Evolutionary conservation across 441 rosid species (phyloP), one percentile per base, ranked within the genome.

Genomic region (Theobroma grandiflorum): DNA sequence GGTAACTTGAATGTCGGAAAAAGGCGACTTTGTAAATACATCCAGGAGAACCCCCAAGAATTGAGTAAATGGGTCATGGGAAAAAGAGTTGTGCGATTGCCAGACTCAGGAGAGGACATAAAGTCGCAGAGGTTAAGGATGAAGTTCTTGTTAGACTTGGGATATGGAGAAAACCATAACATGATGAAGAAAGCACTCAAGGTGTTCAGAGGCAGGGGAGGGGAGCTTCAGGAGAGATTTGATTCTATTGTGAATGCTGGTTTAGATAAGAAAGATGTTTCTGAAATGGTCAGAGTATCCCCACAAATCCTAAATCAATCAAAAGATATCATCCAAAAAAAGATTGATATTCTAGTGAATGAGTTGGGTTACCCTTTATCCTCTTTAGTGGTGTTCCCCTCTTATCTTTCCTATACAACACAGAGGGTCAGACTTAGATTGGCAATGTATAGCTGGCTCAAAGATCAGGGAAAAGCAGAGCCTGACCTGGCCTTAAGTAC

Each of bases 361-460:
- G 87, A 84, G 62, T 52, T 93, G 80, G 90, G 94, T 22, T 88
- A 82, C 79, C 92, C 97, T 3, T 1, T 90, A 70, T 86, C 92
- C 18, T 71, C 81, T 53, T 74, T 94, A 66, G 75, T 82, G 49
- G 35, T 66, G 37, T 96, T 88, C 84, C 98, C 98, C 33, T 78
- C 90, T 40, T 93, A 80, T 87, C 88, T 94, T 42, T 72, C 55
- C 62, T 91, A 84, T 76, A 87, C 91, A 4, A 81, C 58, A 8
- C 74, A 78, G 59, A 86, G 96, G 79, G 85, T 91, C 72, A 87
- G 87, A 82, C 84, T 92, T 26, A 87, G 98, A 79, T 58, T 89
- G 45, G 80, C 82, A 20, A 92, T 96, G 98, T 89, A 82, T 69
- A 77, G 80, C 80, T 96, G 99, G 98, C 89, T 94, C 80, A 89